phyloP scores from a whole-genome alignment of 352 stramenopile genomes.

The Globisporangium emineosum region DNA sequence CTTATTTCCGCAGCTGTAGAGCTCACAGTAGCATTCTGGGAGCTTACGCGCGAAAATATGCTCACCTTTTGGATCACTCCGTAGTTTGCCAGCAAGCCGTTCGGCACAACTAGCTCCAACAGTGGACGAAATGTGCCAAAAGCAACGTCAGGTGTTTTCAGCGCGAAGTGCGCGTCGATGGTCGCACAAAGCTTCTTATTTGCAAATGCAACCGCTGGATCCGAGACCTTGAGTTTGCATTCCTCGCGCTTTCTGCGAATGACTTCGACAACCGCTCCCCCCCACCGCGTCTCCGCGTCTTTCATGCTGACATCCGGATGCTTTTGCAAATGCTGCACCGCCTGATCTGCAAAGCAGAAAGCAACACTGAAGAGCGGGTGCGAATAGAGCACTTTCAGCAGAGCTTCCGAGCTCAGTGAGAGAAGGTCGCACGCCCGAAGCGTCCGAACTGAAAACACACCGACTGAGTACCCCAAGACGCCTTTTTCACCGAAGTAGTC shows the following conservation, averaged over 20 bases:
- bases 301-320: constrained; percentile 12
- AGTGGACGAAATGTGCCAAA: constrained; percentile 39
- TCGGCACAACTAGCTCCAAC: constrained; percentile 52
- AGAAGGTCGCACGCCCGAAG: constrained; percentile 58
- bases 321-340: constrained; percentile 21
- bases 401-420: constrained; percentile 36
- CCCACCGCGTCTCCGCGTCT: constrained; percentile 44
- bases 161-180: constrained; percentile 25
- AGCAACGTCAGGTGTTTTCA: constrained; percentile 28
- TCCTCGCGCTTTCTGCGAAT: constrained; percentile 33
- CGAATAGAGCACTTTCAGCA: constrained; percentile 39
- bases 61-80: background rate
- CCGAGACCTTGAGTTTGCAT: constrained; percentile 1
- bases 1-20: background rate
- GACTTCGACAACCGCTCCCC: constrained; percentile 24
- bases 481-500: constrained; percentile 63
- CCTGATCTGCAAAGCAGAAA: constrained; percentile 36
- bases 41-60: background rate
- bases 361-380: constrained; percentile 40
- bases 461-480: constrained; percentile 50
- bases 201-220: background rate
- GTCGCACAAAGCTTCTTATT: constrained; percentile 28
- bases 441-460: constrained; percentile 42
- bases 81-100: constrained; percentile 33
- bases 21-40: background rate